These are phyloP conservation scores for Phytophthora syringae DNA, from an alignment of 352 stramenopile species.

Conservation along the genomic window DNA sequence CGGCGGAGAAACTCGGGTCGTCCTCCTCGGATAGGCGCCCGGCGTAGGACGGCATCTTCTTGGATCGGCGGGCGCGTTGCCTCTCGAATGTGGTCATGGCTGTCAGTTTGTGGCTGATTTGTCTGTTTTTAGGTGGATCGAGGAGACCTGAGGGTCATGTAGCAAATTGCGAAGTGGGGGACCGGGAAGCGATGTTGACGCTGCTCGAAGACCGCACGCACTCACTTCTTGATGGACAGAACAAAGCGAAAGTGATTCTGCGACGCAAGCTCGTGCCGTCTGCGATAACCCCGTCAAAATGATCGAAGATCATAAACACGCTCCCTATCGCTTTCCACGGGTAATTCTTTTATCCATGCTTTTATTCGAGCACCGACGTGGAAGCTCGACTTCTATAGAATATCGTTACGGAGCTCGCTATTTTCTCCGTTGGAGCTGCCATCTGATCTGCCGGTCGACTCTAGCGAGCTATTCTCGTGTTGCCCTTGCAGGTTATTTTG, in stretches of 20 bases:
- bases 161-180: constrained; percentile 16
- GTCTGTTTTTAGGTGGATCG: too few species aligned
- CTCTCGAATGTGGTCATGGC: constrained; percentile 30
- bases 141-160: constrained; percentile 25
- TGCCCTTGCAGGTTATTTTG: too few species aligned
- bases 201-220: neutral
- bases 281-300: too few species aligned
- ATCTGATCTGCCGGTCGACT: neutral
- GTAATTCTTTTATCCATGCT: neutral
- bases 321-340: constrained; percentile 19
- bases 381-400: constrained; percentile 12
- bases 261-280: constrained; percentile 12
- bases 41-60: constrained; percentile 59
- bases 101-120: too few species aligned
- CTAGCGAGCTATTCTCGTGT: constrained; percentile 9
- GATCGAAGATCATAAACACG: constrained; percentile 30
- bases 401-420: neutral
- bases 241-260: constrained; percentile 29
- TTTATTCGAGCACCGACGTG: too few species aligned
- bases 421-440: neutral
- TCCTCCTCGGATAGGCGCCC: constrained; percentile 48
- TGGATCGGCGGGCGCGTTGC: constrained; percentile 34
- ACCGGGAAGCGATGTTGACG: neutral
- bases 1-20: constrained; percentile 54
- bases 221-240: constrained; percentile 21